Conservation (phyloP, 73 alveolate species). For the Durusdinium trenchii region DNA sequence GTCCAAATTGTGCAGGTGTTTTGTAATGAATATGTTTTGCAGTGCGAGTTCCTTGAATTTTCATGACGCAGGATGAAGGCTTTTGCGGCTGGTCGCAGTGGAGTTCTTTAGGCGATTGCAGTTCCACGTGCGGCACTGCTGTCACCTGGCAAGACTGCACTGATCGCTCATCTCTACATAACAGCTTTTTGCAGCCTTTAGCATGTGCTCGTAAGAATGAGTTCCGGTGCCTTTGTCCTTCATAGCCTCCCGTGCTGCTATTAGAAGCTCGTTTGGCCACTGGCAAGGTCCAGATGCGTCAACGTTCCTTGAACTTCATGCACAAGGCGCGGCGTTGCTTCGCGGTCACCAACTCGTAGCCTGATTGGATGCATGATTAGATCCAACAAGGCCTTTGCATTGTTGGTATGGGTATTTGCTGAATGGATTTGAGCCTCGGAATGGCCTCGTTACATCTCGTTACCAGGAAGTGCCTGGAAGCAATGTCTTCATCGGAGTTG, state of each 20-base stretch:
- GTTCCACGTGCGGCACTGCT: slow-evolving; percentile 62
- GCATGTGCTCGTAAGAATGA: neutral
- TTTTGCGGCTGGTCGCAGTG: slow-evolving; percentile 54
- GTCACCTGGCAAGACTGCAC: too few species aligned
- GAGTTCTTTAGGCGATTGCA: slow-evolving; percentile 22
- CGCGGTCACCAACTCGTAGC: neutral
- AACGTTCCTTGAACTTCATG: slow-evolving; percentile 42
- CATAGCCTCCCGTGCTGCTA: too few species aligned
- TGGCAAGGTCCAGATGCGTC: slow-evolving; percentile 73
- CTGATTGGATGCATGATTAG: neutral
- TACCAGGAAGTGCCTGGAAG: slow-evolving; percentile 31
- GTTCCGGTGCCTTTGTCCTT: neutral
- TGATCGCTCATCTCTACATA: too few species aligned
- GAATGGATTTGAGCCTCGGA: too few species aligned
- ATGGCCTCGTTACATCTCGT: too few species aligned
- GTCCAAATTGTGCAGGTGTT: too few species aligned
- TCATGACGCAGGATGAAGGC: slow-evolving; percentile 38
- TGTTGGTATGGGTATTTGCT: neutral
- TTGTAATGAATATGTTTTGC: neutral
- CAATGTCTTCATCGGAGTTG: slow-evolving; percentile 36
- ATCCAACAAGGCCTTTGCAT: neutral
- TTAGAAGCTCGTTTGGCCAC: too few species aligned
- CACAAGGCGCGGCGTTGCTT: neutral
- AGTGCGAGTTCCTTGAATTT: neutral
- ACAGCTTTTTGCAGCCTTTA: neutral